These are phyloP conservation scores for Aspergillus neoniger DNA, from an alignment of 2,329 filamentous ascomycete genomes.

Conservation along the genomic window DNA sequence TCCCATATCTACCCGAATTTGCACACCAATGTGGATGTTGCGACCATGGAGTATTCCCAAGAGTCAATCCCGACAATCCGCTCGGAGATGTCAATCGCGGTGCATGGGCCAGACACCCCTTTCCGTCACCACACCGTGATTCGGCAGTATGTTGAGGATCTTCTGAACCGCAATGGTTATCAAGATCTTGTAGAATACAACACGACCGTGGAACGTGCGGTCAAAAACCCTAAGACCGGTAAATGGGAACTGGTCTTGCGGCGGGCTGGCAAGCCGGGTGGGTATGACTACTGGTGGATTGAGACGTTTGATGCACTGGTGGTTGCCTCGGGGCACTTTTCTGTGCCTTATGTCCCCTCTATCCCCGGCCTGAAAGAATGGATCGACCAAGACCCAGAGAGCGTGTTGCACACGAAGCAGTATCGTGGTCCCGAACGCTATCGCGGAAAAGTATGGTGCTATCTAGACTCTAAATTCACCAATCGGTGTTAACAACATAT, in stretches of 20 bases:
- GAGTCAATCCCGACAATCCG: conserved; percentile 54
- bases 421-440: conserved; percentile 44
- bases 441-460: conserved; percentile 32
- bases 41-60: conserved; percentile 63
- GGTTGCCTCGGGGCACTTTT: conserved; percentile 63
- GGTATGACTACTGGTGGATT: conserved; percentile 62
- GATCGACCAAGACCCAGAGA: conserved; percentile 39
- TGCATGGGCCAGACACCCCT: conserved; percentile 60
- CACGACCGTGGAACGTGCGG: conserved; percentile 62
- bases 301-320: conserved; percentile 65
- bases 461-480: neutral
- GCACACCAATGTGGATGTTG: conserved; percentile 64
- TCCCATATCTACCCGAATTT: conserved; percentile 64
- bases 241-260: conserved; percentile 60
- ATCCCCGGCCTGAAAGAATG: conserved; percentile 48
- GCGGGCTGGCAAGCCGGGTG: conserved; percentile 30
- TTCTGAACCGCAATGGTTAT: conserved; percentile 58
- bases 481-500: neutral
- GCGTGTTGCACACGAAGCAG: conserved; percentile 46
- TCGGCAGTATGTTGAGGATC: conserved; percentile 56
- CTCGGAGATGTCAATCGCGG: conserved; percentile 44
- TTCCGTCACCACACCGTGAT: conserved; percentile 65
- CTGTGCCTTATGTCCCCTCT: conserved; percentile 54
- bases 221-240: conserved; percentile 49
- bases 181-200: conserved; percentile 48